Evolutionary conservation across 345 rosid genomes (phyloP).

Genomic region (Anacardium occidentale): DNA sequence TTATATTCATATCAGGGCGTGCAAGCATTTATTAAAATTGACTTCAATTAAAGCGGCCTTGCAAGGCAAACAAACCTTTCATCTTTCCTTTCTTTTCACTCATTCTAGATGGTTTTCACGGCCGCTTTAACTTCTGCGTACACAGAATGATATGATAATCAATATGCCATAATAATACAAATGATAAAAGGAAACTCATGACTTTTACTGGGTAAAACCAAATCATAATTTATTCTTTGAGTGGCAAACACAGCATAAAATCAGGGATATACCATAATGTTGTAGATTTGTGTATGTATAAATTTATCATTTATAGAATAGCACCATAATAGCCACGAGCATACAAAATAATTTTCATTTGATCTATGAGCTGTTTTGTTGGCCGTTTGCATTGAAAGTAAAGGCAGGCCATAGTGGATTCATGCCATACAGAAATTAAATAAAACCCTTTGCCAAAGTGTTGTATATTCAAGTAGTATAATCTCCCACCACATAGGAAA

Average conservation of each 20-base stretch:
- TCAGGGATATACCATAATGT: constrained; percentile 11
- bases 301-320: background rate
- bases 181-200: constrained; percentile 14
- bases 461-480: background rate
- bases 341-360: background rate
- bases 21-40: background rate
- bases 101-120: constrained; percentile 18
- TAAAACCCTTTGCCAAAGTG: background rate
- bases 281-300: background rate
- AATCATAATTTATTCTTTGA: constrained; percentile 14
- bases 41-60: constrained; percentile 18
- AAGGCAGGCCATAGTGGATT: constrained; percentile 18
- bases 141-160: constrained; percentile 31
- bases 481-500: constrained; percentile 17
- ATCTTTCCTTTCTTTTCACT: constrained; percentile 26
- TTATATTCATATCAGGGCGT: background rate
- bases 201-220: constrained; percentile 11
- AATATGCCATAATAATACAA: constrained; percentile 5
- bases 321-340: constrained; percentile 13
- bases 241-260: constrained; percentile 25
- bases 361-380: constrained; percentile 17
- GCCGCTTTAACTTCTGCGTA: constrained; percentile 11
- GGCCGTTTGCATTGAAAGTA: constrained; percentile 12
- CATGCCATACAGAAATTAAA: constrained; percentile 6
- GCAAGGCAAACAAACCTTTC: constrained; percentile 25